These are phyloP conservation scores for Hymenochaete sp. DNA, from an alignment of 1,284 basidiomycete genomes.

Conservation along the genomic window DNA sequence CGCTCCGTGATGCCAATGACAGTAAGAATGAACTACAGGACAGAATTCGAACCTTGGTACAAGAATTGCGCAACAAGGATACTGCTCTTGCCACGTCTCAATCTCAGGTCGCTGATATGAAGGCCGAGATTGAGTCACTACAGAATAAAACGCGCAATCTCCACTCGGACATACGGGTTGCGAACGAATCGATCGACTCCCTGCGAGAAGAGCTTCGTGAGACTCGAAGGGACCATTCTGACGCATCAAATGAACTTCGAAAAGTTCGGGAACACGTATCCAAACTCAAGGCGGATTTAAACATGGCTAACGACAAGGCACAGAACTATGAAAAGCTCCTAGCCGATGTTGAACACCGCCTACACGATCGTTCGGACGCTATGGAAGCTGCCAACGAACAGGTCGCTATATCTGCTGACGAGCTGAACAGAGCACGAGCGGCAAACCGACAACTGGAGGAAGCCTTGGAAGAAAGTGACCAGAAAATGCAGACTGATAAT, in stretches of 20 bases:
- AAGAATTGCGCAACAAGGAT: constrained; percentile 5
- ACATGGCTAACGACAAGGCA: constrained; percentile 37
- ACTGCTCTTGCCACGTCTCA: not conserved
- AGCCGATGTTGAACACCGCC: constrained; percentile 35
- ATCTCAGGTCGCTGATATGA: not conserved
- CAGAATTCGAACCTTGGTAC: not conserved
- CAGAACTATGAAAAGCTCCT: constrained; percentile 47
- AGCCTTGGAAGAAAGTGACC: constrained; percentile 60
- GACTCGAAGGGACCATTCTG: constrained; percentile 25
- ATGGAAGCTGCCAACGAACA: constrained; percentile 35
- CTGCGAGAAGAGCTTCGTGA: constrained; percentile 25
- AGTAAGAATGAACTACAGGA: constrained; percentile 1
- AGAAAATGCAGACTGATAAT: constrained; percentile 54
- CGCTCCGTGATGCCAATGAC: constrained; percentile 3
- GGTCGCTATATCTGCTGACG: constrained; percentile 14
- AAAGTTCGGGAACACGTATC: constrained; percentile 41
- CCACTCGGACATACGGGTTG: constrained; percentile 1
- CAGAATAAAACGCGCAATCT: constrained; percentile 5
- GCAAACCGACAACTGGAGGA: constrained; percentile 59
- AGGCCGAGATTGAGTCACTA: constrained; percentile 4
- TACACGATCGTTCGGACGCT: constrained; percentile 39
- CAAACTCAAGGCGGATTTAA: constrained; percentile 48
- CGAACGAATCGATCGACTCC: constrained; percentile 18
- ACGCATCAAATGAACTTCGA: constrained; percentile 29
- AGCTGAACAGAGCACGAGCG: constrained; percentile 45